Conservation (phyloP, 1,284 basidiomycete species). For the Butyriboletus appendiculatus region DNA sequence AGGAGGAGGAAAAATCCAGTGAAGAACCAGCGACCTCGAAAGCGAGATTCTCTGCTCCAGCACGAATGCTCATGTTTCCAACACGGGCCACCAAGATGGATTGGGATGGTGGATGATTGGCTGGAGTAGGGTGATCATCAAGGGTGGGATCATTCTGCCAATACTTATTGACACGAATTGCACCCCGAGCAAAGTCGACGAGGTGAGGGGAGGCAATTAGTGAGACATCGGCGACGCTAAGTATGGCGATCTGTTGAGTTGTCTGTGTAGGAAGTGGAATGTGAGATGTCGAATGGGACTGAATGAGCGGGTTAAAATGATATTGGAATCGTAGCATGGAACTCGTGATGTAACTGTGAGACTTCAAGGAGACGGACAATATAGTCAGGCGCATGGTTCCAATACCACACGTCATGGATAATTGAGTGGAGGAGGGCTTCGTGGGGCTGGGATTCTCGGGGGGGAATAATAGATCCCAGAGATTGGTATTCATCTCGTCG, state of each 20-base stretch:
- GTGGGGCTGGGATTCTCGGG: slow-evolving; percentile 5
- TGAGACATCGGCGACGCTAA: slow-evolving; percentile 47
- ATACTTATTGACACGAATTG: slow-evolving; percentile 48
- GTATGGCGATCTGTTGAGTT: slow-evolving; percentile 40
- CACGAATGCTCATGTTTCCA: slow-evolving; percentile 49
- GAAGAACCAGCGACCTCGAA: slow-evolving; percentile 45
- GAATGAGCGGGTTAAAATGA: slow-evolving; percentile 14
- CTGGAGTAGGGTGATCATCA: slow-evolving; percentile 1
- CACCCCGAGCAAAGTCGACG: slow-evolving; percentile 60
- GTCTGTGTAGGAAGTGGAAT: slow-evolving; percentile 19
- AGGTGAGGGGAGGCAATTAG: slow-evolving; percentile 59
- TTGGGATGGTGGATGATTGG: slow-evolving; percentile 14
- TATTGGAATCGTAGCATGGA: slow-evolving; percentile 33
- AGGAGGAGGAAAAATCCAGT: slow-evolving; percentile 43
- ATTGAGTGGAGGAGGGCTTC: slow-evolving; percentile 5
- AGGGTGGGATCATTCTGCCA: slow-evolving; percentile 4
- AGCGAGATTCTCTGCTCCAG: slow-evolving; percentile 51
- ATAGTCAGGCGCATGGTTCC: slow-evolving; percentile 22
- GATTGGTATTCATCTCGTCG: slow-evolving; percentile 33
- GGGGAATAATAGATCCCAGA: slow-evolving; percentile 34
- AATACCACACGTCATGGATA: slow-evolving; percentile 22
- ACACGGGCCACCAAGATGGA: slow-evolving; percentile 38
- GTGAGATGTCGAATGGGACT: slow-evolving; percentile 16
- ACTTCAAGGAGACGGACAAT: slow-evolving; percentile 19
- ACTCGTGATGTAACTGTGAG: slow-evolving; percentile 28